phyloP scores from a whole-genome alignment of 2,329 filamentous ascomycete genomes.

The Aspergillus sojae region DNA sequence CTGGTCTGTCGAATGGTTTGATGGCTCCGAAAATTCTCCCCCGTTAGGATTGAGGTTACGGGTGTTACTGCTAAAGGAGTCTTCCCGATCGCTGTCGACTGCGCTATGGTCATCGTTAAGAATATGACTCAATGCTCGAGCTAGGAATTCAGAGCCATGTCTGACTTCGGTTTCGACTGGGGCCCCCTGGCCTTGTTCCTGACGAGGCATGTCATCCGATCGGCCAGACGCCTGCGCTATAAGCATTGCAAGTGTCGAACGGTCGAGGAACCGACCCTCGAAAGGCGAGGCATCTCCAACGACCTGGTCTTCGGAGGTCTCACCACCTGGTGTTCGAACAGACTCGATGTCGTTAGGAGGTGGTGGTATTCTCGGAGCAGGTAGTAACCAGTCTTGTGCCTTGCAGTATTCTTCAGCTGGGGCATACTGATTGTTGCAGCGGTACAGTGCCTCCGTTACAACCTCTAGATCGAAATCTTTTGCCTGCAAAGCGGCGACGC shows the following conservation, averaged over 20 bases:
- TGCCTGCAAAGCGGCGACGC: conserved; percentile 47
- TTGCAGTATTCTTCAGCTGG: conserved; percentile 74
- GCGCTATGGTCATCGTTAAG: conserved; percentile 35
- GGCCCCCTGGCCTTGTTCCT: conserved; percentile 25
- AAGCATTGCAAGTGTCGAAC: conserved; percentile 38
- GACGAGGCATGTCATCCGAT: conserved; percentile 26
- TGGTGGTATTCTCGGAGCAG: conserved; percentile 67
- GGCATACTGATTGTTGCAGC: conserved; percentile 68
- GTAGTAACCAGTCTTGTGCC: conserved; percentile 60
- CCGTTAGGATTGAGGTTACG: conserved; percentile 17
- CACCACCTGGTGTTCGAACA: conserved; percentile 31
- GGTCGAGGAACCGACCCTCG: conserved; percentile 29
- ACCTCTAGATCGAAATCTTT: conserved; percentile 63
- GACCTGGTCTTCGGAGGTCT: conserved; percentile 32
- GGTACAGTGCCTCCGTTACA: conserved; percentile 77
- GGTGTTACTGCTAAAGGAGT: conserved; percentile 25
- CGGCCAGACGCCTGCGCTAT: conserved; percentile 34
- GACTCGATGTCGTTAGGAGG: conserved; percentile 59
- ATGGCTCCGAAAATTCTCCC: conserved; percentile 24
- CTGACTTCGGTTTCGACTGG: conserved; percentile 33
- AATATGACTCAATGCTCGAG: conserved; percentile 48
- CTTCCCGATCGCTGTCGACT: conserved; percentile 27
- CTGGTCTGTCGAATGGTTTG: conserved; percentile 23
- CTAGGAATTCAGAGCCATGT: conserved; percentile 40
- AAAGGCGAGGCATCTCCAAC: conserved; percentile 31